Percentiles rank a stretch among this genome's conserved stretches.
These are phyloP conservation scores for Trichoderma pleuroti DNA, from an alignment of 2,329 filamentous ascomycete species.

Conservation along the genomic window DNA sequence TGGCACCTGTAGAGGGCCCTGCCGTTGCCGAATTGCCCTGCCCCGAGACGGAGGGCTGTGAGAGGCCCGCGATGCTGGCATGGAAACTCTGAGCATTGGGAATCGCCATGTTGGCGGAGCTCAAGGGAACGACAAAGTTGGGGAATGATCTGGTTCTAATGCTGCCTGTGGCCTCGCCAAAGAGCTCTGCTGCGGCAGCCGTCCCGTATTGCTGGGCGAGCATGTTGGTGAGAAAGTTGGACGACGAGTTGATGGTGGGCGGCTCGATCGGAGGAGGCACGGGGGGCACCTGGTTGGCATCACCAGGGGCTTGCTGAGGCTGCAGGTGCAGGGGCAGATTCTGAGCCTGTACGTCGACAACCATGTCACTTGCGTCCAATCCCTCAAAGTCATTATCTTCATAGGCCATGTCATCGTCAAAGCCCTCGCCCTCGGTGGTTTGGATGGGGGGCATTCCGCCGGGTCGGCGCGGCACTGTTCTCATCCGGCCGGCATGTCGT, in stretches of 20 bases:
- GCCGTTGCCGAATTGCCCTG: slow-evolving; percentile 27
- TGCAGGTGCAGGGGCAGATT: slow-evolving; percentile 22
- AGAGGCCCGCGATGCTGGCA: slow-evolving; percentile 33
- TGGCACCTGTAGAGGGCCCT: slow-evolving; percentile 31
- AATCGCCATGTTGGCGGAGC: slow-evolving; percentile 20
- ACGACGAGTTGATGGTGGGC: neutral
- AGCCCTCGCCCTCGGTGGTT: slow-evolving; percentile 32
- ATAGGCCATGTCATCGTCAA: slow-evolving; percentile 43
- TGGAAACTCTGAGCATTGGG: slow-evolving; percentile 13
- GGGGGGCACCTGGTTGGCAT: slow-evolving; percentile 26
- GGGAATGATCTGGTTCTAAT: slow-evolving; percentile 1
- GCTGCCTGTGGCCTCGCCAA: neutral
- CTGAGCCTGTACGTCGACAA: slow-evolving; percentile 32
- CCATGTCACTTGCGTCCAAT: slow-evolving; percentile 39
- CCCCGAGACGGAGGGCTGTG: slow-evolving; percentile 23
- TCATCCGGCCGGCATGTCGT: slow-evolving; percentile 18
- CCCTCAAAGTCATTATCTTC: slow-evolving; percentile 45
- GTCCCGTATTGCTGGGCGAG: slow-evolving; percentile 21
- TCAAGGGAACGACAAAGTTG: slow-evolving; percentile 24
- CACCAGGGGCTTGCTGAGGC: slow-evolving; percentile 4
- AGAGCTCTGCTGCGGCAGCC: slow-evolving; percentile 24
- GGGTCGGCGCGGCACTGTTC: slow-evolving; percentile 8
- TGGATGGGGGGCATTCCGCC: slow-evolving; percentile 23
- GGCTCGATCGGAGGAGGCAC: slow-evolving; percentile 27
- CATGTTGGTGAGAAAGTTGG: slow-evolving; percentile 2